These are phyloP conservation scores for Davidsoniella neocaledoniae DNA, from an alignment of 2,329 filamentous ascomycete genomes.

Conservation along the genomic window DNA sequence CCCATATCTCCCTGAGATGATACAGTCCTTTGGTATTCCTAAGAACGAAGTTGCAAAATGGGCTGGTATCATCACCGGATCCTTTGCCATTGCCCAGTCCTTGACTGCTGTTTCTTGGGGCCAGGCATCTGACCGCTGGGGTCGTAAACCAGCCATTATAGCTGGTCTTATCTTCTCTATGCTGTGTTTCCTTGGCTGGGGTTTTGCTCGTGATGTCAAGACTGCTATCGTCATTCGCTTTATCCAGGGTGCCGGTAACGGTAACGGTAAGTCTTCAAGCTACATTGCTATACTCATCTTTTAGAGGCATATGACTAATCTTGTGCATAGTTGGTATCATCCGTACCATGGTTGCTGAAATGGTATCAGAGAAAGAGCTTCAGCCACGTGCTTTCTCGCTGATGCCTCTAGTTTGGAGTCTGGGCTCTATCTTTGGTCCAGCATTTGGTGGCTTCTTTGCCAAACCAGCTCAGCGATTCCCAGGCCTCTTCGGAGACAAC, in stretches of 20 bases:
- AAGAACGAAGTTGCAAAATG: constrained; percentile 60
- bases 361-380: constrained; percentile 72
- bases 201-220: constrained; percentile 58
- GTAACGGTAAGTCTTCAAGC: constrained; percentile 43
- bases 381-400: constrained; percentile 82
- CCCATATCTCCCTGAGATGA: constrained; percentile 64
- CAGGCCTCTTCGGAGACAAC: constrained; percentile 48
- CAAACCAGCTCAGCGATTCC: constrained; percentile 60
- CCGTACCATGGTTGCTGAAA: constrained; percentile 78
- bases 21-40: constrained; percentile 57
- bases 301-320: constrained; percentile 13
- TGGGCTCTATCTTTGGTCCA: constrained; percentile 78
- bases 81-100: constrained; percentile 58
- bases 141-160: constrained; percentile 70
- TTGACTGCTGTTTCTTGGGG: constrained; percentile 61
- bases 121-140: constrained; percentile 57
- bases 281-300: not conserved
- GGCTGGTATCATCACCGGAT: constrained; percentile 57
- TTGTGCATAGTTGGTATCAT: constrained; percentile 60
- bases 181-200: constrained; percentile 65
- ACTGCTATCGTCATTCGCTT: constrained; percentile 68
- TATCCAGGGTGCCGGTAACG: constrained; percentile 70
- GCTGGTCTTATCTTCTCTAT: constrained; percentile 61
- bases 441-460: constrained; percentile 76
- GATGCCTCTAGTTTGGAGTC: constrained; percentile 80